Conservation (phyloP, 1,284 basidiomycete genomes). For the Leccinum solheimii region DNA sequence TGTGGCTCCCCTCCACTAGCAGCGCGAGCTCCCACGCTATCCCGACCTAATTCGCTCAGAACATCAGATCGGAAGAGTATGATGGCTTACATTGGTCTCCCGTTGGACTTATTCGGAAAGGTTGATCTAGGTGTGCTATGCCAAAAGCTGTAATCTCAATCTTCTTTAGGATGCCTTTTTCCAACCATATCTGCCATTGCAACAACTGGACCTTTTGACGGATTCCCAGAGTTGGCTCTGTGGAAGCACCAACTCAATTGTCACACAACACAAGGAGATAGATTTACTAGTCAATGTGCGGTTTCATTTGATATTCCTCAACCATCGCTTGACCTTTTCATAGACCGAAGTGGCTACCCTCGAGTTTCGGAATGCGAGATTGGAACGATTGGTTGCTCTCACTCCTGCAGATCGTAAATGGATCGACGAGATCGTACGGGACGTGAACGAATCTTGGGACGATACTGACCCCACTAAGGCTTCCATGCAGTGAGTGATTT, state of each 20-base stretch:
- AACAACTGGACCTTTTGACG: conserved; percentile 90
- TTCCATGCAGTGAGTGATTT: conserved; percentile 62
- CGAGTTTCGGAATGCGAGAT: conserved; percentile 80
- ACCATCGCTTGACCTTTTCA: not conserved
- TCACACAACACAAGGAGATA: conserved; percentile 90
- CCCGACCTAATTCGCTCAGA: conserved; percentile 76
- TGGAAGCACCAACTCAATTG: conserved; percentile 95
- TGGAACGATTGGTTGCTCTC: conserved; percentile 78
- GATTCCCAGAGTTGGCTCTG: conserved; percentile 84
- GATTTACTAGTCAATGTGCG: conserved; percentile 88
- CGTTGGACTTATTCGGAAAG: conserved; percentile 85
- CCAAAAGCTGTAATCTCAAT: conserved; percentile 3
- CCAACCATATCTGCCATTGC: conserved; percentile 95
- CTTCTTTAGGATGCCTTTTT: conserved; percentile 81
- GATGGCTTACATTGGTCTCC: conserved; percentile 89
- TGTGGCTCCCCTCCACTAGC: conserved; percentile 89
- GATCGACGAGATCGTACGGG: conserved; percentile 81
- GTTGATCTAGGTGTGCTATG: conserved; percentile 35
- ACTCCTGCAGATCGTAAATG: conserved; percentile 96
- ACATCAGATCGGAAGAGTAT: conserved; percentile 93
- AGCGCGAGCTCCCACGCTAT: conserved; percentile 62
- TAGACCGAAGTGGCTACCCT: conserved; percentile 84
- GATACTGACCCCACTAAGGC: conserved; percentile 57
- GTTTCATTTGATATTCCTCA: not conserved
- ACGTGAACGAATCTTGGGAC: conserved; percentile 82